A percentile compares a stretch with the other conserved stretches of the same genome.
Conservation (phyloP, 768 basidiomycete genomes). For the Leccinellum albellum region DNA sequence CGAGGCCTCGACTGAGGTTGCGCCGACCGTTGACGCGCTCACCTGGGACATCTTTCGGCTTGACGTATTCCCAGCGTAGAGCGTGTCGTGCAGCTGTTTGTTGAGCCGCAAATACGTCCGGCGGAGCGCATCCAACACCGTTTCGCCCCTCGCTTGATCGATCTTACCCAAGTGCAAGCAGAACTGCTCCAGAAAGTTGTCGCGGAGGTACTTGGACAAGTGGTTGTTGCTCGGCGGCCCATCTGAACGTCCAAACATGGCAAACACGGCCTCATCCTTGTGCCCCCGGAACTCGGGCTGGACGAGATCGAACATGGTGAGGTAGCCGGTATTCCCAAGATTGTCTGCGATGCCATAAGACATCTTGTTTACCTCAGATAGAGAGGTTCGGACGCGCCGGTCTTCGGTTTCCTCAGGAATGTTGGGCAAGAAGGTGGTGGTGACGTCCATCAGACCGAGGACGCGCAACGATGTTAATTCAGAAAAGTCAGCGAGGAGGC, state of each 20-base stretch:
- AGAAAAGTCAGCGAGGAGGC: constrained; percentile 76
- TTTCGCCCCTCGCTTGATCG: constrained; percentile 42
- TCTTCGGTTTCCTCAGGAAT: constrained; percentile 85
- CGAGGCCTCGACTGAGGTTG: constrained; percentile 41
- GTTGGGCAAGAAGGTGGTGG: constrained; percentile 55
- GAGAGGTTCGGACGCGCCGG: constrained; percentile 87
- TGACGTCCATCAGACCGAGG: constrained; percentile 97
- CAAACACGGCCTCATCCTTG: constrained; percentile 84
- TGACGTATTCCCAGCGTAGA: constrained; percentile 42
- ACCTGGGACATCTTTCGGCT: constrained; percentile 72
- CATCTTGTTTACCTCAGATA: constrained; percentile 86
- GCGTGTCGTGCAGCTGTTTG: constrained; percentile 67
- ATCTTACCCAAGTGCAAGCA: constrained; percentile 48
- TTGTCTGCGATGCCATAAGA: constrained; percentile 96
- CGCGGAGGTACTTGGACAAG: constrained; percentile 80
- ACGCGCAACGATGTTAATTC: constrained; percentile 81
- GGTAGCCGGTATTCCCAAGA: constrained; percentile 70
- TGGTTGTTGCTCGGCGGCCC: constrained; percentile 56
- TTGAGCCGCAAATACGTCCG: constrained; percentile 87
- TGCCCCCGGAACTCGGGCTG: constrained; percentile 76
- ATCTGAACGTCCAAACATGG: constrained; percentile 86
- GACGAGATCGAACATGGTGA: constrained; percentile 91
- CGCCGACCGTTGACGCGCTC: constrained; percentile 41
- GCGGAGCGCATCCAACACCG: constrained; percentile 72
- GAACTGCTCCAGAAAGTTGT: constrained; percentile 70